Conservation (phyloP, 2,329 filamentous ascomycete genomes). For the Fusarium nygamai region DNA sequence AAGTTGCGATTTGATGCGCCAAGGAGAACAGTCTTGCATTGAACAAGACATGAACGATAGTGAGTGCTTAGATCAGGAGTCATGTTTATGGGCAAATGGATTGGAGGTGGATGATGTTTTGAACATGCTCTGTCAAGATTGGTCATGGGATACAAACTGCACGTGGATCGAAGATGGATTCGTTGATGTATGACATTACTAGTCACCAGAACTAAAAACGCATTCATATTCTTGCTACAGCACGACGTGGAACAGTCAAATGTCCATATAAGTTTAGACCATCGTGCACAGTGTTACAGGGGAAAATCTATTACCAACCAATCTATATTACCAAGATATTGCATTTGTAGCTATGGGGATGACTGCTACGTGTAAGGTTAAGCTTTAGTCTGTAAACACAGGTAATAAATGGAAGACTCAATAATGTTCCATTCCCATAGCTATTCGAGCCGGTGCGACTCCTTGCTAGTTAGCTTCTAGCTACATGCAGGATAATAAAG, state of each 20-base stretch:
- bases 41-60: background rate
- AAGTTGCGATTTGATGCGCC: background rate
- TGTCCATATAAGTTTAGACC: too few species aligned
- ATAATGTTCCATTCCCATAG: too few species aligned
- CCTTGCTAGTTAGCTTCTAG: background rate
- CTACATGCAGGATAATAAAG: background rate
- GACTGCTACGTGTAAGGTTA: too few species aligned
- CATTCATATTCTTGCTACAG: background rate
- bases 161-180: background rate
- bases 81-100: background rate
- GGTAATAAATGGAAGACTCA: too few species aligned
- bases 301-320: too few species aligned
- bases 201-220: background rate
- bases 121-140: conserved; percentile 3
- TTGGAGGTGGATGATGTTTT: conserved; percentile 4
- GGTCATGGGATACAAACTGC: background rate
- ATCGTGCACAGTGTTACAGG: too few species aligned
- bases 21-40: background rate
- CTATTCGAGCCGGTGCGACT: too few species aligned
- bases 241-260: too few species aligned
- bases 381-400: too few species aligned
- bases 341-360: too few species aligned
- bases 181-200: background rate
- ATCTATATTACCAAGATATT: too few species aligned
- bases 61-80: background rate